Percentiles rank a stretch among this genome's conserved stretches.
These are phyloP conservation scores for Fusarium poae DNA, from an alignment of 2,329 filamentous ascomycete species.

Conservation along the genomic window DNA sequence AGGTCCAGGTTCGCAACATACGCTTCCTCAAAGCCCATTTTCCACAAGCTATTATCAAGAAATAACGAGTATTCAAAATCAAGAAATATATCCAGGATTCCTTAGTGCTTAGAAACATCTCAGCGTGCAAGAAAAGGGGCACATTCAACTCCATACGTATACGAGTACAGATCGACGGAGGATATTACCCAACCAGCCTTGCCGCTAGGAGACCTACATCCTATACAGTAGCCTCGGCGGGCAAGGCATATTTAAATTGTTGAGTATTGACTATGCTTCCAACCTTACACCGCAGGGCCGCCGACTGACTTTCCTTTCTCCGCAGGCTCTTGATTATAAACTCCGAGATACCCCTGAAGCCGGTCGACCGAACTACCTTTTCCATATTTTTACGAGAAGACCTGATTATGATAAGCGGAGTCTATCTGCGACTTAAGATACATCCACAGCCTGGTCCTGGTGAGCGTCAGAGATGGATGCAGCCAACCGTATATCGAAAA, in stretches of 20 bases:
- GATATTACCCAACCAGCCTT: not conserved
- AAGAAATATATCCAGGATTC: not conserved
- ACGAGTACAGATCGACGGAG: not conserved
- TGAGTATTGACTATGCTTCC: not conserved
- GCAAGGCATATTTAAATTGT: not conserved
- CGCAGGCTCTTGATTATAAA: not conserved
- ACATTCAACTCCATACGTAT: not conserved
- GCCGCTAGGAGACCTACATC: too few species aligned
- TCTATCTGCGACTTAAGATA: too few species aligned
- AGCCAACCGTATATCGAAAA: too few species aligned
- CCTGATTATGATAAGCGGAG: too few species aligned
- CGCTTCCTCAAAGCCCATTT: too few species aligned
- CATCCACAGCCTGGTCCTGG: too few species aligned
- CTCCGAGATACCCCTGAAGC: not conserved
- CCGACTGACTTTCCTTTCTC: not conserved
- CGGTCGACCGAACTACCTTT: too few species aligned
- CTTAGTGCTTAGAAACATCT: not conserved
- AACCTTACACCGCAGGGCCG: not conserved
- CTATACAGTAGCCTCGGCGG: not conserved
- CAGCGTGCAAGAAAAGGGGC: not conserved
- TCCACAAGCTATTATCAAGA: too few species aligned
- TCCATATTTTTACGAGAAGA: too few species aligned
- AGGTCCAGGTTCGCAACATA: fast-evolving
- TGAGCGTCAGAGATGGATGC: too few species aligned
- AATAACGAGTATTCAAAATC: not conserved